Conservation (phyloP, 2,329 filamentous ascomycete species). For the Alternaria triticina region DNA sequence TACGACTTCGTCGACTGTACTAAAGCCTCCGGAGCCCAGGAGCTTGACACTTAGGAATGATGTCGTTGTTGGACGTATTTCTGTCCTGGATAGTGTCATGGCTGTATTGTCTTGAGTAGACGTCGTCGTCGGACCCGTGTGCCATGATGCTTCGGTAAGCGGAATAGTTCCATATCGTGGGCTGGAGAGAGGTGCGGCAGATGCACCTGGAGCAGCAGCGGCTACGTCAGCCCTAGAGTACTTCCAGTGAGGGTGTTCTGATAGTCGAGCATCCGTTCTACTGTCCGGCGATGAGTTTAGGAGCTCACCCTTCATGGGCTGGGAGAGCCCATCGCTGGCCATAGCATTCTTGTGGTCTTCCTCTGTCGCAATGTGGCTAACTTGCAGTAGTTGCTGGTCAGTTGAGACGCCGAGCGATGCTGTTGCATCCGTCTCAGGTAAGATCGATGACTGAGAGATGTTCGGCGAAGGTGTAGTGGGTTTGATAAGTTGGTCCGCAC, state of each 20-base stretch:
- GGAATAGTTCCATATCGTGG: neutral
- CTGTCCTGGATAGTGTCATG: neutral
- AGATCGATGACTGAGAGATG: constrained; percentile 10
- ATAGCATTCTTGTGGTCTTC: constrained; percentile 30
- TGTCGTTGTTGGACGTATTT: constrained; percentile 9
- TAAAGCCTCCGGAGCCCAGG: constrained; percentile 46
- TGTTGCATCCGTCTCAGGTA: neutral
- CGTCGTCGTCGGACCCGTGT: too few relatives aligned
- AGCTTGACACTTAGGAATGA: constrained; percentile 46
- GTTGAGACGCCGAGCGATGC: neutral
- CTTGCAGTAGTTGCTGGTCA: constrained; percentile 9
- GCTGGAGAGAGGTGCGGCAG: neutral
- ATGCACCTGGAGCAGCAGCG: neutral
- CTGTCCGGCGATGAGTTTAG: neutral
- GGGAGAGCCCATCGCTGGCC: constrained; percentile 45
- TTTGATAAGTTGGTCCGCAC: constrained; percentile 18
- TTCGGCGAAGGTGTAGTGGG: constrained; percentile 15
- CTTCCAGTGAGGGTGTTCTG: neutral
- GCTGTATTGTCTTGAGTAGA: neutral
- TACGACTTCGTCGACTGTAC: constrained; percentile 47
- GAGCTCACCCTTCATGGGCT: constrained; percentile 8
- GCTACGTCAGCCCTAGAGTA: neutral
- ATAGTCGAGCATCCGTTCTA: neutral
- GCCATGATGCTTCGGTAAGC: neutral
- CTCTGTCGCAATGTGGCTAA: constrained; percentile 26